Base-by-base conservation (phyloP, 192 early-diverging fungal genomes). In the Cladochytrium replicatum region DNA sequence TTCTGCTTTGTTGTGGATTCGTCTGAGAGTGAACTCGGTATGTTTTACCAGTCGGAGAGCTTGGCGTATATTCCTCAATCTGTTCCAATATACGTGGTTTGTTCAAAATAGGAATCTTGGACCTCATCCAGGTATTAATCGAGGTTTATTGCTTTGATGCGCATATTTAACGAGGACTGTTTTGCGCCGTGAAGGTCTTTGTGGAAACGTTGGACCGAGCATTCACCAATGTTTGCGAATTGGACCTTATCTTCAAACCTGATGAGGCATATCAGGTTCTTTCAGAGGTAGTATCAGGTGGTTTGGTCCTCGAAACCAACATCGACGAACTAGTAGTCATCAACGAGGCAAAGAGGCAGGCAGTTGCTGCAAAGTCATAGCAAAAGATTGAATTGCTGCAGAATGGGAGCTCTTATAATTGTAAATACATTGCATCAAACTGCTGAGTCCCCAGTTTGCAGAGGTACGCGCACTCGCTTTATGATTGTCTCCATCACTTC, bases 1-100 rank as follows among this genome's bases (percentile, higher is more conserved):
- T 97, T 99, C 80, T 88, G 90, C 3, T 97, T 99, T 71, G 86
- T 99, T 0, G 93, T 93, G 0, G 95, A 99, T 60, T 81, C 84
- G 25, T 88, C 88, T 9, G 95, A 99, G 61, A 92, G 89, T 52
- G 93, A 99, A 52, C 74, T 99, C 19, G 95, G 90, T 37, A 54
- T n/a, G 61, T 11, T 29, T 3, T 4, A 23, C 13, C 38, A 19
- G 45, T 41, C 6, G 15, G 4, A 4, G 37, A 9, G 46, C 8
- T n/a, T 9, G 6, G 41, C 21, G 8, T 42, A 6, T 8, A 7
- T 47, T 31, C 2, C 11, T n/a, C 27, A 1, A 34, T 13, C 11
- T 51, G 25, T 0, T 13, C 8, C 11, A 9, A 22, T 46, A 0
- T 28, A 29, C 40, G 7, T 27, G n/a, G 19, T 6, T 17, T 37